Percentiles rank a stretch among this genome's conserved stretches.
These are phyloP conservation scores for Taphrina populina DNA, from an alignment of 1,139 yeast species.

Conservation along the genomic window DNA sequence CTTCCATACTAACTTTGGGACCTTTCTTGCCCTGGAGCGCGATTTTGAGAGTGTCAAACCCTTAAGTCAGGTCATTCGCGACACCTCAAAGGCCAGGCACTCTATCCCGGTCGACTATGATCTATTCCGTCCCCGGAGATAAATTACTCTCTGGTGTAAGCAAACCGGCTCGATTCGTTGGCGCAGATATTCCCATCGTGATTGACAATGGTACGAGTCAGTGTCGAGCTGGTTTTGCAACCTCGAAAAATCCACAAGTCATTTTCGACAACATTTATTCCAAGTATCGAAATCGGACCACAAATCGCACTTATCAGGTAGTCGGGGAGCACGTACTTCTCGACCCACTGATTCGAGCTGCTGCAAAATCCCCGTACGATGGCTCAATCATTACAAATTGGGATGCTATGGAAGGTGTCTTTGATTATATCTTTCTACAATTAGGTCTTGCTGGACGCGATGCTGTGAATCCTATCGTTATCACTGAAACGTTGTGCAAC, in stretches of 20 bases:
- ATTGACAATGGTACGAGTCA: slow-evolving; percentile 36
- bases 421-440: slow-evolving; percentile 82
- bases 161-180: slow-evolving; percentile 3
- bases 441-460: slow-evolving; percentile 63
- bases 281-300: slow-evolving; percentile 73
- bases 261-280: slow-evolving; percentile 70
- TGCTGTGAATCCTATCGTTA: slow-evolving; percentile 74
- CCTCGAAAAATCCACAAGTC: slow-evolving; percentile 56
- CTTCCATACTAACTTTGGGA: too few species aligned
- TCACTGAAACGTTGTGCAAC: slow-evolving; percentile 74
- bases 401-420: slow-evolving; percentile 74
- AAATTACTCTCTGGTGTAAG: not conserved
- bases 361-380: slow-evolving; percentile 78
- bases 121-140: slow-evolving; percentile 7
- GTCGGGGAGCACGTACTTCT: slow-evolving; percentile 79
- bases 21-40: too few species aligned
- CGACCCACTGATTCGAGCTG: slow-evolving; percentile 67
- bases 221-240: slow-evolving; percentile 66
- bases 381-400: slow-evolving; percentile 85
- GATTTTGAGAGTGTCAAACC: too few species aligned
- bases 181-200: slow-evolving; percentile 33
- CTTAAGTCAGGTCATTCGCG: too few species aligned
- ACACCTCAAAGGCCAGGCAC: too few species aligned
- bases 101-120: too few species aligned
- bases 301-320: slow-evolving; percentile 62